A percentile compares a stretch with the other conserved stretches of the same genome.
These are phyloP conservation scores for Bipolaris bicolor DNA, from an alignment of 2,329 filamentous ascomycete genomes.

Conservation along the genomic window DNA sequence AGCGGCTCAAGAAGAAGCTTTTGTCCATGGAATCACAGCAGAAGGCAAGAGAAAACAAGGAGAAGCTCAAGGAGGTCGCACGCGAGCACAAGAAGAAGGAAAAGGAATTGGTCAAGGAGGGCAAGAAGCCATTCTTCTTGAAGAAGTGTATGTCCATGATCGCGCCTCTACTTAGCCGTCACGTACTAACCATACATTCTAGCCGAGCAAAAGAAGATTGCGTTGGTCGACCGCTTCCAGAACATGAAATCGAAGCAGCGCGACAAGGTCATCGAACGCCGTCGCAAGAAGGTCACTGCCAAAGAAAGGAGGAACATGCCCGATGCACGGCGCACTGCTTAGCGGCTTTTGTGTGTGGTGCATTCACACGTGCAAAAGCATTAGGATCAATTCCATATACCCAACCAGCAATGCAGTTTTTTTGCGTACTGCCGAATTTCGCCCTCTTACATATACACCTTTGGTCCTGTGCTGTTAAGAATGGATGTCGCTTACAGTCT, in stretches of 20 bases:
- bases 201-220: conserved; percentile 85
- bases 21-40: conserved; percentile 79
- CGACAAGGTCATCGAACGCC: conserved; percentile 82
- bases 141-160: conserved; percentile 66
- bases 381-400: conserved; percentile 10
- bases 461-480: not conserved
- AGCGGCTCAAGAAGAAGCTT: conserved; percentile 73
- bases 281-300: conserved; percentile 84
- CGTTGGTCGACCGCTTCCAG: conserved; percentile 78
- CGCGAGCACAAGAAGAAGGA: conserved; percentile 80
- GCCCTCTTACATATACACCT: not conserved
- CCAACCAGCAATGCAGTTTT: conserved; percentile 1
- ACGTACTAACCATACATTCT: conserved; percentile 23
- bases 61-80: conserved; percentile 71
- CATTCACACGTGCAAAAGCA: not conserved
- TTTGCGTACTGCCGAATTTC: not conserved
- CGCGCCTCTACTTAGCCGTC: not conserved
- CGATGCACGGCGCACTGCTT: conserved; percentile 42
- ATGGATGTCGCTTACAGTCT: not conserved
- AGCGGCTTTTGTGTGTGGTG: not conserved
- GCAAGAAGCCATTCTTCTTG: conserved; percentile 91
- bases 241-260: conserved; percentile 85
- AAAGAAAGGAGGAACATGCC: conserved; percentile 77
- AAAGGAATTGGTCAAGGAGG: conserved; percentile 82
- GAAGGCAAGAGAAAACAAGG: conserved; percentile 72